Evolutionary conservation across 2,329 filamentous ascomycete species (phyloP), one percentile per base, ranked within the genome.

Genomic region (Neonectria sp.): DNA sequence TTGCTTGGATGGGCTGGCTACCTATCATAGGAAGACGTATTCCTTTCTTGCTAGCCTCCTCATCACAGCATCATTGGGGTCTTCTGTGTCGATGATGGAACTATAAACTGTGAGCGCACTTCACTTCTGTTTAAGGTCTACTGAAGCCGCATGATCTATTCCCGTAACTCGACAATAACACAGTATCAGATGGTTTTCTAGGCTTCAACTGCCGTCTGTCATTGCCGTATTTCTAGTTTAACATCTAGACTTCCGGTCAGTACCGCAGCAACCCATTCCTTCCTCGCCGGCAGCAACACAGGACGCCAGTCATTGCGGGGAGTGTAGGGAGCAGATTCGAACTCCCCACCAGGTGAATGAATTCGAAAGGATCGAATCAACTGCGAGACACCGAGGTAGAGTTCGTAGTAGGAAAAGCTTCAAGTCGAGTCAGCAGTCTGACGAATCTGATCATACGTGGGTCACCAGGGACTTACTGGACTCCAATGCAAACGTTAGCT

Each of bases 401-500:
- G 51, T 24, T 53, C 51, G 9, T 53, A 53, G 11, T 53, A 53
- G 3, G 51, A 53, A 8, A 53, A 53, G 13, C 51, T 53, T 7
- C 4, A 12, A 7, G 3, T 53, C 2, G 21, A 25, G n/a, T 53
- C 7, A 53, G 31, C 51, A 25, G 12, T 21, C 7, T 11, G 27
- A 33, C n/a, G 9, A 7, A 4, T 6, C 9, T 21, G 3, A 7
- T 35, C 4, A 13, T 4, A 15, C 24, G 9, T 11, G 6, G n/a
- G 37, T 51, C 8, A 33, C 3, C 21, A 3, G n/a, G 6, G 9
- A 63, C 77, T 71, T 63, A 78, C 75, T 78, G 76, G 2, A 68
- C 59, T 11, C 75, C 74, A 21, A 78, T 75, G 35, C 77, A 78
- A 7, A 75, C 61, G 24, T 76, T 76, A 0, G 76, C 64, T 1